Evolutionary conservation across 257 asterid genomes (phyloP), one percentile per base, ranked within the genome.

Genomic region (Prunella vulgaris): DNA sequence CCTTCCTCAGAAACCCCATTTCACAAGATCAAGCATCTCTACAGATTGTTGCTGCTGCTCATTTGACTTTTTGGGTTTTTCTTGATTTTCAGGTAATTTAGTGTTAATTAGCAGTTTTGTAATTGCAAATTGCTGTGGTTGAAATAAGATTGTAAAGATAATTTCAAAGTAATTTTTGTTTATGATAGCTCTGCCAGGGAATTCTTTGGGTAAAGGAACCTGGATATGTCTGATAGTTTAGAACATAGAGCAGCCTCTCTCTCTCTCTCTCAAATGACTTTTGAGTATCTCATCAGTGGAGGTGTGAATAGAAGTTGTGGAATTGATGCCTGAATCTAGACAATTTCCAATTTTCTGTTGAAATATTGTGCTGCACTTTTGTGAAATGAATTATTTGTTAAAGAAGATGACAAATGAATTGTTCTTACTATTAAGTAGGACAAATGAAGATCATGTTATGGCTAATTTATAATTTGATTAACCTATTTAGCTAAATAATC

Each of bases 11-110:
- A 64, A 66, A 66, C 65, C 71, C 71, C 66, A 65, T 65, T 58
- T 71, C 79, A 71, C 21, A 69, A 60, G 42, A 49, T 68, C 25
- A 40, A 51, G 48, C 46, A 12, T 13, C 10, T 71, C 38, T 66
- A n/a, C n/a, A n/a, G n/a, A n/a, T n/a, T n/a, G n/a, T n/a, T n/a
- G n/a, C n/a, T 72, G 58, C 37, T 78, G 78, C 68, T 79, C 81
- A 56, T 72, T 76, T 74, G 65, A 49, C 69, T 72, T 69, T 78
- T 62, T 74, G 76, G 81, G 79, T 51, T 70, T 57, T 9, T 62
- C 77, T 77, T 63, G 67, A 61, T 78, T 66, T 67, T 66, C 6
- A 72, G 90, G 86, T 79, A 68, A 28, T 28, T 14, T 58, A 5
- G 2, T 33, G 15, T 21, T 59, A 32, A 30, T 10, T 10, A 10